phyloP scores from a whole-genome alignment of 495 filamentous ascomycete species.

The Daldinia concentrica region DNA sequence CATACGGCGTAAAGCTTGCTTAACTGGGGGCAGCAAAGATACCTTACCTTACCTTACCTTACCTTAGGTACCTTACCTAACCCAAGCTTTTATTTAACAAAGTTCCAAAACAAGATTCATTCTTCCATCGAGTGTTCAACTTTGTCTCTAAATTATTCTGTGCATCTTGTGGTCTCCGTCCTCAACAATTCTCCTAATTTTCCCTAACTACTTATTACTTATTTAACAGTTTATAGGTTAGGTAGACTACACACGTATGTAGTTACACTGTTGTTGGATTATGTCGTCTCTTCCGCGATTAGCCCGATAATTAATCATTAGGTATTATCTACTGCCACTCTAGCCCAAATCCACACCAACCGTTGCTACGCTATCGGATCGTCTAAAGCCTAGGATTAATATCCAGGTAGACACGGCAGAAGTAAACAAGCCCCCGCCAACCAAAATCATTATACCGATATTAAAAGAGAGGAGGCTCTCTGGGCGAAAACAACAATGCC shows the following conservation, averaged over 20 bases:
- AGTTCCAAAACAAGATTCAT: constrained; percentile 16
- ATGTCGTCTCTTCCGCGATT: constrained; percentile 22
- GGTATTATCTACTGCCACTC: constrained; percentile 1
- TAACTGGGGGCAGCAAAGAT: constrained; percentile 6
- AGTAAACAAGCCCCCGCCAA: constrained; percentile 44
- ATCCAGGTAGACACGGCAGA: constrained; percentile 1
- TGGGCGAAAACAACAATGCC: constrained; percentile 23
- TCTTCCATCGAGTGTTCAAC: constrained; percentile 8
- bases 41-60: constrained; percentile 12
- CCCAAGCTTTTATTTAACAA: constrained; percentile 9
- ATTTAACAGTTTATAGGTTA: not conserved
- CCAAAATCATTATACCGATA: constrained; percentile 31
- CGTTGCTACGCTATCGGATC: constrained; percentile 35
- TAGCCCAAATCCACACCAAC: constrained; percentile 13
- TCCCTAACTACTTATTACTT: too few species aligned
- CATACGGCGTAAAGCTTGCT: constrained; percentile 17
- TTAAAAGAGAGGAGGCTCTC: not conserved
- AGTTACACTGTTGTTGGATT: not conserved
- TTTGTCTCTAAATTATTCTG: constrained; percentile 12
- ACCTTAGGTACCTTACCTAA: constrained; percentile 15
- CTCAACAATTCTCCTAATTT: not conserved
- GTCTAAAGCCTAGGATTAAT: not conserved
- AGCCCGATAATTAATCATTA: constrained; percentile 22
- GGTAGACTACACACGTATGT: not conserved
- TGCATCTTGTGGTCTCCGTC: not conserved